These are phyloP conservation scores for Pythium folliculosum DNA, from an alignment of 352 stramenopile genomes.

Conservation along the genomic window DNA sequence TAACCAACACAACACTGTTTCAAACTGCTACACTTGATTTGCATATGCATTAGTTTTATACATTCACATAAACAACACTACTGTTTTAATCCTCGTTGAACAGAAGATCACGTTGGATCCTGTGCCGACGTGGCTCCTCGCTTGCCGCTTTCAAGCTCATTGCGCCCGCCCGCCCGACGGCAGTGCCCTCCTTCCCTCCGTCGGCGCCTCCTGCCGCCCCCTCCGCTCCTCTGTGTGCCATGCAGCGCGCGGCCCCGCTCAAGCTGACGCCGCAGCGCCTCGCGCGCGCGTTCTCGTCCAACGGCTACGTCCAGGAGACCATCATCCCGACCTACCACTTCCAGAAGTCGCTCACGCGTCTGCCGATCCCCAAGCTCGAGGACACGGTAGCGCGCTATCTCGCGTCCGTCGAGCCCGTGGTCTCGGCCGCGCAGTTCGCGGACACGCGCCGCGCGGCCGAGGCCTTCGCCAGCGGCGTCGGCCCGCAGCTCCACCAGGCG, in stretches of 20 bases:
- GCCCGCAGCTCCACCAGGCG: constrained; percentile 68
- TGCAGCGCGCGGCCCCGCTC: constrained; percentile 32
- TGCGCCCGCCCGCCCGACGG: too few species aligned
- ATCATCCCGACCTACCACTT: constrained; percentile 89
- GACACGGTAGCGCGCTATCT: constrained; percentile 83
- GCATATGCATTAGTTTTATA: constrained; percentile 11
- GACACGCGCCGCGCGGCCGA: constrained; percentile 57
- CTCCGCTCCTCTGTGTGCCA: constrained; percentile 11
- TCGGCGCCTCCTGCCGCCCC: neutral
- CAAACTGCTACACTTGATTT: neutral
- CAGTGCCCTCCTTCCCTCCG: constrained; percentile 16
- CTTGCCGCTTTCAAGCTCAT: too few species aligned
- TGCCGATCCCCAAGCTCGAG: constrained; percentile 89
- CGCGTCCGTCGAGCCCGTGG: constrained; percentile 72
- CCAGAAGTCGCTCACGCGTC: constrained; percentile 79
- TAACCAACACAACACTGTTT: constrained; percentile 9
- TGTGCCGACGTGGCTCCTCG: constrained; percentile 36
- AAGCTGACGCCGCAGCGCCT: constrained; percentile 13
- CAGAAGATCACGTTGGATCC: constrained; percentile 35
- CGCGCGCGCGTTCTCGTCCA: constrained; percentile 29
- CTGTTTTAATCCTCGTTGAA: constrained; percentile 28
- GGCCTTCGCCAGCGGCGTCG: constrained; percentile 59
- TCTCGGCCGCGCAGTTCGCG: constrained; percentile 50
- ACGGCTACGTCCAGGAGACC: constrained; percentile 82
- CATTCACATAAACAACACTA: constrained; percentile 10